Evolutionary conservation across 345 rosid species (phyloP).

Genomic region (Geranium brycei): DNA sequence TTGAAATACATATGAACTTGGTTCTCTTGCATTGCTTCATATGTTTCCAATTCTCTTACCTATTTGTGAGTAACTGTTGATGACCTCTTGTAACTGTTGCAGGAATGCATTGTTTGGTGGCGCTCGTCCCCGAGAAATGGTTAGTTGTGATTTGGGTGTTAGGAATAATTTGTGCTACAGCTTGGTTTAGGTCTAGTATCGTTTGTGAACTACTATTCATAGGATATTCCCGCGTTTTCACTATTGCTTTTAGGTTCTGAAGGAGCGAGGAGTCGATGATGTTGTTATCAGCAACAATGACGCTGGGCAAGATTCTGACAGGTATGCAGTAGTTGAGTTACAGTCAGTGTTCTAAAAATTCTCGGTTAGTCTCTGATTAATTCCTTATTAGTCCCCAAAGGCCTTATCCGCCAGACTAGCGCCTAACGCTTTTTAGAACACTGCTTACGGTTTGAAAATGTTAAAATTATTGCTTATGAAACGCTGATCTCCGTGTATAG

Average conservation of each 20-base stretch:
- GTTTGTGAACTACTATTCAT: too few relatives aligned
- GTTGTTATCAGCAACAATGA: conserved; percentile 25
- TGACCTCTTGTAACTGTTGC: conserved; percentile 19
- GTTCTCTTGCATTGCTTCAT: background rate
- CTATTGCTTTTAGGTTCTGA: conserved; percentile 40
- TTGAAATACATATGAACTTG: background rate
- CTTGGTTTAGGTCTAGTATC: background rate
- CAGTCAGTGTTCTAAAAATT: too few relatives aligned
- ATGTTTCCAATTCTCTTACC: background rate
- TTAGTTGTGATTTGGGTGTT: conserved; percentile 22
- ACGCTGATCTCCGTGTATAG: conserved; percentile 19
- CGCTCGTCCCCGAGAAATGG: conserved; percentile 79
- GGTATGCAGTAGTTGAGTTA: conserved; percentile 19
- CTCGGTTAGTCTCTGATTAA: too few relatives aligned
- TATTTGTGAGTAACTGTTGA: background rate
- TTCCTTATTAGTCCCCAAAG: too few relatives aligned
- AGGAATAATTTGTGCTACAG: background rate
- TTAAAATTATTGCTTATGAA: background rate
- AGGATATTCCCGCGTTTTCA: conserved; percentile 1
- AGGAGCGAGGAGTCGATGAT: conserved; percentile 51
- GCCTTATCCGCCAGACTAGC: too few relatives aligned
- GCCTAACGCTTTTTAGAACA: background rate
- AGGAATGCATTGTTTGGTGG: conserved; percentile 69
- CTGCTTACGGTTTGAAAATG: background rate
- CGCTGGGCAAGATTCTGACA: conserved; percentile 34